A percentile compares a stretch with the other conserved stretches of the same genome.
phyloP scores from a whole-genome alignment of 2,329 filamentous ascomycete genomes.

The Fusarium pilosicola region DNA sequence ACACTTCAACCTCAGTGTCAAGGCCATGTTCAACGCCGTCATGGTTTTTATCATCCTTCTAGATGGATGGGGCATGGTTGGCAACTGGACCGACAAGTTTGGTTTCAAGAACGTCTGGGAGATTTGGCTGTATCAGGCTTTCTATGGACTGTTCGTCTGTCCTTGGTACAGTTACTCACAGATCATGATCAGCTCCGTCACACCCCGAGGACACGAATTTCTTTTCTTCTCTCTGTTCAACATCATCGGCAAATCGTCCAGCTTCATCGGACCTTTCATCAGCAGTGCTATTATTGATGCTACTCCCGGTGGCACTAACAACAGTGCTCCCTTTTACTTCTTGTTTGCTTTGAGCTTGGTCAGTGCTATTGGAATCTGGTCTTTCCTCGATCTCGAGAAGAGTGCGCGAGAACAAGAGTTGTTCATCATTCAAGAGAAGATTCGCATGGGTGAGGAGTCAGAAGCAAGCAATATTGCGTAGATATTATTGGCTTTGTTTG shows the following conservation, averaged over 20 bases:
- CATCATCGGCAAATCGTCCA: conserved; percentile 74
- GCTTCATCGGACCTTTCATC: conserved; percentile 76
- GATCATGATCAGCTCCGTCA: conserved; percentile 77
- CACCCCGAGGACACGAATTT: conserved; percentile 74
- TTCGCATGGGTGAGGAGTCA: conserved; percentile 25
- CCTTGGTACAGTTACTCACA: conserved; percentile 78
- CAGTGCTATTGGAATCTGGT: conserved; percentile 63
- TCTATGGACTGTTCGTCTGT: conserved; percentile 73
- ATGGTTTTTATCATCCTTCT: conserved; percentile 70
- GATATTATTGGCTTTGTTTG: neutral
- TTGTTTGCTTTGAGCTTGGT: conserved; percentile 67
- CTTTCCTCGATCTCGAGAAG: conserved; percentile 69
- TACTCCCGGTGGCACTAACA: conserved; percentile 62
- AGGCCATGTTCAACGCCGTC: conserved; percentile 75
- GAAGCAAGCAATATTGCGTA: neutral
- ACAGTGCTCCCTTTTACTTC: conserved; percentile 73
- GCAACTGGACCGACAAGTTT: conserved; percentile 57
- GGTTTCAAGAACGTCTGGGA: conserved; percentile 59
- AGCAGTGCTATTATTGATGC: conserved; percentile 75
- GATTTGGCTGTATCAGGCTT: conserved; percentile 59
- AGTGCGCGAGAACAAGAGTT: conserved; percentile 67
- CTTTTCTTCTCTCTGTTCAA: conserved; percentile 76
- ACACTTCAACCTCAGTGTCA: conserved; percentile 67
- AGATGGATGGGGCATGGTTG: conserved; percentile 60
- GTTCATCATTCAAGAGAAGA: conserved; percentile 57